These are phyloP conservation scores for Trypanosoma cruzi DNA, from an alignment of 208 protist genomes.

Conservation along the genomic window DNA sequence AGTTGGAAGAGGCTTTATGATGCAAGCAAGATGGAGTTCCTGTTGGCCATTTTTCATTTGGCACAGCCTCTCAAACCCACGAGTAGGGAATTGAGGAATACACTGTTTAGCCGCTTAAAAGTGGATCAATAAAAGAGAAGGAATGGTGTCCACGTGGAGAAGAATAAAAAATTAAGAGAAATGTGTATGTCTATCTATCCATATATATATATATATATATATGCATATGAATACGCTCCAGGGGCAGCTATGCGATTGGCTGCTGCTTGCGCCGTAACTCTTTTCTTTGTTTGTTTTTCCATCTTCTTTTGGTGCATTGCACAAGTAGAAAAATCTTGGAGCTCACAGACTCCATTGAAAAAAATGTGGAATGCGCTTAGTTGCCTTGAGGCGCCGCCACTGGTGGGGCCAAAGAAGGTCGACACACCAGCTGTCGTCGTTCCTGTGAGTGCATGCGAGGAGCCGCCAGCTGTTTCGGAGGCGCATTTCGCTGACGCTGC, in stretches of 20 bases:
- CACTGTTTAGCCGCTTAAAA: neutral
- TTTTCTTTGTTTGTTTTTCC: neutral
- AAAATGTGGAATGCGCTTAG: conserved; percentile 33
- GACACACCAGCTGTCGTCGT: neutral
- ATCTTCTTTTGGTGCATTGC: neutral
- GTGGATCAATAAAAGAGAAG: neutral
- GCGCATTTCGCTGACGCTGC: neutral
- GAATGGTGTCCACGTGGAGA: neutral
- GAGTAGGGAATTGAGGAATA: neutral
- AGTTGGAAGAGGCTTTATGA: neutral
- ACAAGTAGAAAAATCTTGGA: neutral
- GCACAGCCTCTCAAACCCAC: neutral
- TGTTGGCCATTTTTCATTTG: neutral
- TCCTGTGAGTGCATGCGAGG: neutral
- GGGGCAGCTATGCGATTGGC: neutral
- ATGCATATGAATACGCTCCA: neutral
- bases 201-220: conserved; percentile 11
- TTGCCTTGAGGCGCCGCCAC: conserved; percentile 11
- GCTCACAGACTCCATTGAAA: neutral
- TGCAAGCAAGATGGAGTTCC: neutral
- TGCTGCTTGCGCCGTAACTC: neutral
- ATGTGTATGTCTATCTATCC: neutral
- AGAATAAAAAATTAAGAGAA: neutral
- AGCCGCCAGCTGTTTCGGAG: neutral
- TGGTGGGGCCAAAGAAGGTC: neutral